A percentile compares a stretch with the other conserved stretches of the same genome.
Conservation (phyloP, 78 protist genomes). For the Pigoraptor vietnamica region DNA sequence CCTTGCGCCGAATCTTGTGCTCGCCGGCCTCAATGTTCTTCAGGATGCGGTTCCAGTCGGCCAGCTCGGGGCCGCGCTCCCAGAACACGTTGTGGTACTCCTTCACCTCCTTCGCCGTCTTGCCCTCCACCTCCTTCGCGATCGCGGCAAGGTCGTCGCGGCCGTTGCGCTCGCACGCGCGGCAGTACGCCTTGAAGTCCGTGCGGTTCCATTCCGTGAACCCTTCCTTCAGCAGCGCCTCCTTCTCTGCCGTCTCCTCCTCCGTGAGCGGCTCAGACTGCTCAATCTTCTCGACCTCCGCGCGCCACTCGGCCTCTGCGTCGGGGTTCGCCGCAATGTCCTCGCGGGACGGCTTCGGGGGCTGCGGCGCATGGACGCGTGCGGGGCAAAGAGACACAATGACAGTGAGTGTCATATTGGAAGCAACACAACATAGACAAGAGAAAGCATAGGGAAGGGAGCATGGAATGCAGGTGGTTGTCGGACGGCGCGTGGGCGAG, state of each 20-base stretch:
- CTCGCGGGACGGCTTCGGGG: background rate
- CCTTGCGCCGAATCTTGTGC: background rate
- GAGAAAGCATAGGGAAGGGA: too few species aligned
- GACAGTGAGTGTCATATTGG: too few species aligned
- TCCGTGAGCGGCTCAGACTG: slow-evolving; percentile 20
- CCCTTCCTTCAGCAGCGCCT: background rate
- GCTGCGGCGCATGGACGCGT: background rate
- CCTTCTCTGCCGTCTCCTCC: slow-evolving; percentile 17
- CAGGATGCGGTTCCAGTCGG: slow-evolving; percentile 23
- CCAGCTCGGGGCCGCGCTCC: slow-evolving; percentile 9
- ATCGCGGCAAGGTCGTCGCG: slow-evolving; percentile 10
- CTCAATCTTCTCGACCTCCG: background rate
- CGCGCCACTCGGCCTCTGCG: background rate
- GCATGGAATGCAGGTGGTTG: too few species aligned
- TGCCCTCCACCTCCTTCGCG: slow-evolving; percentile 19
- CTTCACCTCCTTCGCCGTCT: slow-evolving; percentile 41
- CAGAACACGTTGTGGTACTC: slow-evolving; percentile 41
- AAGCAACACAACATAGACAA: too few species aligned
- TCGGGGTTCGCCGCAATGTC: background rate
- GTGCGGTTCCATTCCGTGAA: slow-evolving; percentile 16
- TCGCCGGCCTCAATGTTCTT: slow-evolving; percentile 12
- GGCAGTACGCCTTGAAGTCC: slow-evolving; percentile 19
- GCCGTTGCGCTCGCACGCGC: slow-evolving; percentile 44
- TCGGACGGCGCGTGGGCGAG: too few species aligned
- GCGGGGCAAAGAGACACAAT: too few species aligned